Base-by-base conservation (phyloP, 2,329 filamentous ascomycete species). In the Colletotrichum graminicola region DNA sequence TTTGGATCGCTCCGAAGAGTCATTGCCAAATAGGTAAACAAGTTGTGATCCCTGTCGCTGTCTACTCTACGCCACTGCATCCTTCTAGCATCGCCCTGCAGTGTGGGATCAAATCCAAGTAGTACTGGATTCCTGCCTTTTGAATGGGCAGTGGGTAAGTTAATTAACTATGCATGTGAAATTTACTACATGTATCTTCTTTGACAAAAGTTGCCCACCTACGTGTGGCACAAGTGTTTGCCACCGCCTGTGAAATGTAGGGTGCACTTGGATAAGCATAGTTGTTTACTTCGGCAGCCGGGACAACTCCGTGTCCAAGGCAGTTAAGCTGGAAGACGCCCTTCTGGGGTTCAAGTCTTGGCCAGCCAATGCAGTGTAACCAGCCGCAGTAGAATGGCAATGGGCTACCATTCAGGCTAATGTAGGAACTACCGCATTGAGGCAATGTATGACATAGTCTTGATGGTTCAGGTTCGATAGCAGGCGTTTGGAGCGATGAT, bases 321-420 rank as follows among this genome's bases (percentile, higher is more conserved):
- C 4, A 47, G 49, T 8, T 4, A 32, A 52, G 26, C 26, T 52
- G 7, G 23, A 52, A 32, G 14, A 32, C 26, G 32, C 6, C 26
- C 16, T 51, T 29, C 23, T 29, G 23, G 49, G 26, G 26, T 45
- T 12, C 32, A 51, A 62, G 32, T 23, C 29, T 26, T 26, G 29
- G 8, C 43, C 43, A 43, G 12, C 18, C 32, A n/a, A 47, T 62
- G 32, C 59, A 23, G 45, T 62, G 59, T 62, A 51, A 62, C 59
- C 16, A 51, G 36, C 59, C 10, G 16, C 21, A 23, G 5, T n/a
- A 21, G 59, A 32, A 39, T 11, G 59, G n/a, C 14, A 36, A 51
- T 49, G 29, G 18, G n/a, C 12, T 34, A 45, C n/a, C 5, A 62
- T 62, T 62, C 59, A 62, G 59, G 59, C 59, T 62, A 51, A 62